Conservation (phyloP, 2,329 filamentous ascomycete genomes). For the Exophiala xenobiotica region DNA sequence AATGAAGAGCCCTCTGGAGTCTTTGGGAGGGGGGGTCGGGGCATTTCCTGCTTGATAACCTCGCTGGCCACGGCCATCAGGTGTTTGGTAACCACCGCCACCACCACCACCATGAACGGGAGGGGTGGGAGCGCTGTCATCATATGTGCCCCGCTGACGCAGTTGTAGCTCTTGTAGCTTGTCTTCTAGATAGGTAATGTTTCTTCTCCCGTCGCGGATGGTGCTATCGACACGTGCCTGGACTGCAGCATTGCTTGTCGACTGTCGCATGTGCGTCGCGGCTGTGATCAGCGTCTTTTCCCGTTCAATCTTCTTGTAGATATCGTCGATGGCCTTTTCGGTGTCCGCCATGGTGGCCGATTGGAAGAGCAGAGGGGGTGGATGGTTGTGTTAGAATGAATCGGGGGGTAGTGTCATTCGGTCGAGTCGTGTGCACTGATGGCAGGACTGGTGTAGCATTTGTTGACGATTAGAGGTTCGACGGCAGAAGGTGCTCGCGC, state of each 20-base stretch:
- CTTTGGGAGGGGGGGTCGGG: conserved; percentile 73
- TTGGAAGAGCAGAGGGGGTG: not conserved
- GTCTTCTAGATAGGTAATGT: conserved; percentile 94
- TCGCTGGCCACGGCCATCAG: conserved; percentile 34
- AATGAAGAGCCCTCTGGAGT: conserved; percentile 52
- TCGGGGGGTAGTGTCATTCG: conserved; percentile 19
- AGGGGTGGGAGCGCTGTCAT: conserved; percentile 56
- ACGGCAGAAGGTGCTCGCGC: conserved; percentile 14
- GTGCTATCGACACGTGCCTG: conserved; percentile 88
- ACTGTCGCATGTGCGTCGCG: conserved; percentile 90
- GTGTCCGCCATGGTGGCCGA: conserved; percentile 55
- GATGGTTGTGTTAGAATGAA: conserved; percentile 8
- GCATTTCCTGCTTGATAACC: conserved; percentile 38
- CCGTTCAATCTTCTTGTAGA: conserved; percentile 95
- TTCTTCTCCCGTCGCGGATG: conserved; percentile 88
- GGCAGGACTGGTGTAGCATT: conserved; percentile 20
- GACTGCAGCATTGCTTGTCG: conserved; percentile 89
- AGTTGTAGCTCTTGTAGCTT: conserved; percentile 84
- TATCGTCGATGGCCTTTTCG: conserved; percentile 69
- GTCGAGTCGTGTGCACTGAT: conserved; percentile 2
- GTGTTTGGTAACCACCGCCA: conserved; percentile 29
- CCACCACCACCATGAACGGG: conserved; percentile 44
- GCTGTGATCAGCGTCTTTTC: conserved; percentile 94
- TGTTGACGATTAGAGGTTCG: conserved; percentile 12
- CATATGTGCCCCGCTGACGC: conserved; percentile 59